Evolutionary conservation across 73 alveolate species (phyloP), one percentile per base, ranked within the genome.

Genomic region (Paramecium primaurelia): DNA sequence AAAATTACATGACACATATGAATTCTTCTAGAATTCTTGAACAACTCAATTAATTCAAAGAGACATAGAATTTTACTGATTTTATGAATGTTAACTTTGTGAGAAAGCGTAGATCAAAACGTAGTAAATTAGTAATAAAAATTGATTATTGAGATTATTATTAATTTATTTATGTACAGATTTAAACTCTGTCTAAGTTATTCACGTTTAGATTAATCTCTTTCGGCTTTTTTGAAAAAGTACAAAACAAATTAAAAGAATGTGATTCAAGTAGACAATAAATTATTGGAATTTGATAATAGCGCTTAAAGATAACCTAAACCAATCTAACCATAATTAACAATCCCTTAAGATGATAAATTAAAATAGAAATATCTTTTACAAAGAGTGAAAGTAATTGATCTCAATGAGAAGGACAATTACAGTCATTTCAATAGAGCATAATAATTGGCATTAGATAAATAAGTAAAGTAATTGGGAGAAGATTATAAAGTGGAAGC

Each of bases 401-500:
- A 80, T 80, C 14, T 80, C 25, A 26, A 44, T 10, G 91, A 80
- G 16, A 80, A 49, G 45, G 44, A 28, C 12, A 26, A 32, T 12
- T 80, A 16, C 73, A 49, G 75, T 45, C 91, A 80, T 47, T 26
- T 28, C 6, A 80, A 80, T 80, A 80, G 91, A 80, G 58, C 91
- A 44, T 18, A 80, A 47, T 25, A 42, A 45, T 45, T 80, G 75
- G 44, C 44, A 20, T 25, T 80, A 9, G 47, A 80, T 14, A 49
- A 80, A 47, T 42, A 44, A 12, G 22, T 38, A 26, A 47, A 80
- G 14, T 14, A 80, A 80, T 4, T 25, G 22, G 91, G 20, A n/a
- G 34, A 25, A 8, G 42, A 80, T 8, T 25, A 42, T 80, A 44
- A 80, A 80, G 73, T 25, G 30, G 73, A 49, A 20, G 28, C 32